phyloP scores from a whole-genome alignment of 352 stramenopile genomes.

The Globisporangium apiculatum region DNA sequence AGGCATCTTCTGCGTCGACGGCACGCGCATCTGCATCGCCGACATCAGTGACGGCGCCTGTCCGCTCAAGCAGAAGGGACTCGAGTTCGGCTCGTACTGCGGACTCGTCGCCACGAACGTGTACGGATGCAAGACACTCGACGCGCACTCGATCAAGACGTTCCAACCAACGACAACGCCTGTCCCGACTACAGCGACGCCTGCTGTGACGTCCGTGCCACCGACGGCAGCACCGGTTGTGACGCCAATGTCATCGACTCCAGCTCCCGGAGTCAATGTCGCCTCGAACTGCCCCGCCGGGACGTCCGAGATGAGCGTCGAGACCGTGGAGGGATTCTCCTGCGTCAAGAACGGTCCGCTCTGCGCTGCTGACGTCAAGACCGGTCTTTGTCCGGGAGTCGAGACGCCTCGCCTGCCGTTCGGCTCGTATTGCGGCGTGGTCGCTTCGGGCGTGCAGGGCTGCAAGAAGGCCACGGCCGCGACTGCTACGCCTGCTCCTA shows the following conservation, averaged over 20 bases:
- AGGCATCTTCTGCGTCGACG: conserved; percentile 16
- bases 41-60: conserved; percentile 7
- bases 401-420: conserved; percentile 8
- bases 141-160: conserved; percentile 6
- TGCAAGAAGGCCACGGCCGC: conserved; percentile 11
- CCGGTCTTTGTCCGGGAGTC: conserved; percentile 15
- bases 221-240: not conserved
- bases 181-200: not conserved
- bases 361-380: conserved; percentile 9
- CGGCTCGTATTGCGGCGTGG: conserved; percentile 13
- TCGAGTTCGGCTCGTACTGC: conserved; percentile 16
- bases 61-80: conserved; percentile 8
- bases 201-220: not conserved
- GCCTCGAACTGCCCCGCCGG: conserved; percentile 3
- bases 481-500: not conserved
- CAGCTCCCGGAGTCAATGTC: not conserved
- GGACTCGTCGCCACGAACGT: conserved; percentile 10
- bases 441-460: conserved; percentile 15
- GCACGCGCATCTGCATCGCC: conserved; percentile 11
- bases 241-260: not conserved
- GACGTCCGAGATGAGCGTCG: conserved; percentile 11
- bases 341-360: conserved; percentile 16
- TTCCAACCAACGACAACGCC: conserved; percentile 5
- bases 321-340: conserved; percentile 15
- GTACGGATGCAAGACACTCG: conserved; percentile 15